phyloP scores from a whole-genome alignment of 2,329 filamentous ascomycete genomes.

The Colletotrichum brevisporum region DNA sequence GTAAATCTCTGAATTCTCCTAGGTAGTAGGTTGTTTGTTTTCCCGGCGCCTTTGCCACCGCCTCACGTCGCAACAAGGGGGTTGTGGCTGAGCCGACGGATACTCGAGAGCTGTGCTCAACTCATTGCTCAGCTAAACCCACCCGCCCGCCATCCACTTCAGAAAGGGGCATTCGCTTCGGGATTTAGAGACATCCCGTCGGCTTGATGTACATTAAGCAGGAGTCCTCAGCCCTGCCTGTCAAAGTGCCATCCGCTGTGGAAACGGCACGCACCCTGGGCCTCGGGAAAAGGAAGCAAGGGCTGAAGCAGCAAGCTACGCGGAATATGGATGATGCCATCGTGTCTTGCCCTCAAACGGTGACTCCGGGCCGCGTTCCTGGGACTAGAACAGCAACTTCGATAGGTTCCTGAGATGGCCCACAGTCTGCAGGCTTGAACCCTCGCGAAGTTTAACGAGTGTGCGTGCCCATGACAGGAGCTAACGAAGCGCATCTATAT shows the following conservation, averaged over 20 bases:
- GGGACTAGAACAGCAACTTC: not conserved
- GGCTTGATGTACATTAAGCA: not conserved
- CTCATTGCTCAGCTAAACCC: not conserved
- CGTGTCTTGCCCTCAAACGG: not conserved
- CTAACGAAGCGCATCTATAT: not conserved
- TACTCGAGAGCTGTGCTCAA: not conserved
- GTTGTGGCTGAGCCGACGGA: not conserved
- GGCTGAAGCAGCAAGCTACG: not conserved
- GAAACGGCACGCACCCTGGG: not conserved
- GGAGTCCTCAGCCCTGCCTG: slow-evolving; percentile 10
- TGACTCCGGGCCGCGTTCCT: not conserved
- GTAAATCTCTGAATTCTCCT: slow-evolving; percentile 7
- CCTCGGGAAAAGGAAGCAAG: slow-evolving; percentile 5
- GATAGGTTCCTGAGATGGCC: not conserved
- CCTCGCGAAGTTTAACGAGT: not conserved
- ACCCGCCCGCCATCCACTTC: not conserved
- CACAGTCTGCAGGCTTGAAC: not conserved
- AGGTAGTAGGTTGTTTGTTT: not conserved
- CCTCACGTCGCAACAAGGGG: not conserved
- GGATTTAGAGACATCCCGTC: not conserved
- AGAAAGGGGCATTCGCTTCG: not conserved
- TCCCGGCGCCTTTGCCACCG: not conserved
- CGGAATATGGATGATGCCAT: slow-evolving; percentile 2
- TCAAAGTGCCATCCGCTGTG: not conserved
- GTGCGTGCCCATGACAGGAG: not conserved